Base-by-base conservation (phyloP, 2,329 filamentous ascomycete genomes). In the Proliferodiscus dingleyae region DNA sequence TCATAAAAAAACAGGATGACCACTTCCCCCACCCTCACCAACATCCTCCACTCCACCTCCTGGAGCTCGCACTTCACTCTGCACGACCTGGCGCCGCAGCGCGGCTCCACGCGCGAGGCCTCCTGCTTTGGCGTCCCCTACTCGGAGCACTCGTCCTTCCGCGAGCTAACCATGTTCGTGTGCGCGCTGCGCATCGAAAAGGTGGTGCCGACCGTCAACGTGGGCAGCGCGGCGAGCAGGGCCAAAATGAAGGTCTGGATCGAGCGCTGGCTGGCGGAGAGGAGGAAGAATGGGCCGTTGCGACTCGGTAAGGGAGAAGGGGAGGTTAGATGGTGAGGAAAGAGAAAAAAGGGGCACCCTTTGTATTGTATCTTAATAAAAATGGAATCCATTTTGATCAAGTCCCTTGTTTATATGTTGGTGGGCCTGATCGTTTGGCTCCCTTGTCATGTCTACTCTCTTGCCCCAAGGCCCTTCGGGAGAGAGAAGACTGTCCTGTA, bases 81-180 rank as follows among this genome's bases (percentile, higher is more conserved):
- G 57, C 69, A 73, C 6, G 87, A 96, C 48, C 75, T 98, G 32
- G 73, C 81, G 0, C 84, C 89, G 0, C 89, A 95, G 67, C 77
- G 89, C 3, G 93, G 93, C 3, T 90, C 86, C 66, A 90, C 86
- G 3, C 77, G 77, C 38, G 83, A 91, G 57, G 87, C 87, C 29
- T 84, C 85, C 64, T 96, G 89, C 64, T 95, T 94, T 57, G 90
- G 89, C 1, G 93, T 97, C 2, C 93, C 93, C 2, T 98, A 98
- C 64, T 90, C 85, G 41, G 93, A 98, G 69, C 93, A 98, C 65
- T 93, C 87, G 64, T 94, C 87, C 51, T 98, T 98, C 62, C 77
- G 91, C 32, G 93, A 98, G 71, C 67, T 98, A 62, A 91, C 89
- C 0, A 84, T 97, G 77, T 98, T 98, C 62, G 80, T 91, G 56